Evolutionary conservation across 176 grass and related monocot genomes (phyloP), one percentile per base, ranked within the genome.

Genomic region (Avena sativa): DNA sequence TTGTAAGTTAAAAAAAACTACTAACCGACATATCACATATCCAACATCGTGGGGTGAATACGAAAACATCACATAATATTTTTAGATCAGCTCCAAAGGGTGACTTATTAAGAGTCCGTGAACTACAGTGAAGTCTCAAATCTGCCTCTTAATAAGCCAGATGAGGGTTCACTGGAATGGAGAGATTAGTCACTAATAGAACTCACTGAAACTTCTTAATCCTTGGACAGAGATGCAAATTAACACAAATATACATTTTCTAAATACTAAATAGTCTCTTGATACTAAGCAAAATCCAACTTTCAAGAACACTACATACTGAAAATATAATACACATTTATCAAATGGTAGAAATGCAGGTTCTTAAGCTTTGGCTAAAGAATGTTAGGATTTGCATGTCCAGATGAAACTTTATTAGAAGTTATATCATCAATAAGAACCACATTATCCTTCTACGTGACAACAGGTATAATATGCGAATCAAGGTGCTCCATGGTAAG

Each of bases 401-500:
- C 40, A 20, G 25, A 12, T 50, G n/a, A 36, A 87, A 6, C 40
- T 69, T 11, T 73, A 40, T 20, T 32, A 60, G 12, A 63, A 75
- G 26, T 58, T 38, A 12, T 43, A 4, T 30, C 49, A 83, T 71
- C 9, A 43, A 50, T 63, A 5, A 63, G 53, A 84, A 50, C 26
- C 10, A 19, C 83, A 78, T 32, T 58, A 13, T 55, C 9, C 62
- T 60, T 87, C 25, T 48, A 51, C 12, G 19, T 38, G 32, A 36
- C n/a, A 58, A 67, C 20, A 28, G 58, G 43, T 48, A 62, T 13
- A 40, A 2, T 11, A 3, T 30, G 6, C 52, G 47, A 30, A 21
- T 62, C 28, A 43, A 74, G 58, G 12, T 79, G 60, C 13, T 89
- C 21, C 68, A 79, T 23, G 16, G 16, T 14, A 85, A 80, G 48